Evolutionary conservation across 768 basidiomycete species (phyloP).

Genomic region (Tricholoma flavovirens): DNA sequence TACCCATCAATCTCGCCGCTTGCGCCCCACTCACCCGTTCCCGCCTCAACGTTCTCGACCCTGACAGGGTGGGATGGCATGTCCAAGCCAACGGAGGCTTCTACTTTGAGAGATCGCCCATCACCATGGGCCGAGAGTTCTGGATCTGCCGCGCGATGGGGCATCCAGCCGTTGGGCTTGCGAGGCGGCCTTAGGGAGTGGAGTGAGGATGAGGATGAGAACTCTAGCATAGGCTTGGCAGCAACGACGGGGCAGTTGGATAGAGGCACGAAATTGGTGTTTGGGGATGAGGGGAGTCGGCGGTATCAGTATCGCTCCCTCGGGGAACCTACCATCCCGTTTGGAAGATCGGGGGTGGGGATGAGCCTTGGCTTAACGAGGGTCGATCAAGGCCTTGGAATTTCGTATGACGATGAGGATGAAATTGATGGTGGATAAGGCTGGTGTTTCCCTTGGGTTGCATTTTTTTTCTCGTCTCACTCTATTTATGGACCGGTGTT

Average conservation of each 20-base stretch:
- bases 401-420: conserved; percentile 2
- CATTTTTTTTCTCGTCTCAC: neutral
- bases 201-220: neutral
- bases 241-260: neutral
- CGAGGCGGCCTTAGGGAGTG: neutral
- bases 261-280: neutral
- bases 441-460: neutral
- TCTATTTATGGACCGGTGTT: neutral
- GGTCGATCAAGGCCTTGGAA: neutral
- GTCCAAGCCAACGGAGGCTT: neutral
- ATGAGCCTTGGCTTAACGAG: neutral
- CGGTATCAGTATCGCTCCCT: neutral
- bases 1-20: neutral
- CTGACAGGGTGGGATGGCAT: conserved; percentile 1
- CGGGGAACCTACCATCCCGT: neutral
- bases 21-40: neutral
- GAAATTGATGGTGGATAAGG: neutral
- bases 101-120: neutral
- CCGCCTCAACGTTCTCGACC: conserved; percentile 1
- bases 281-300: neutral
- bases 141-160: neutral
- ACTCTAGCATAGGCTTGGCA: neutral
- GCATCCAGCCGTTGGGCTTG: neutral
- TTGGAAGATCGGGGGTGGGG: neutral
- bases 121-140: neutral